Conservation (phyloP, 768 basidiomycete species). For the Lactifluus subvellereus region DNA sequence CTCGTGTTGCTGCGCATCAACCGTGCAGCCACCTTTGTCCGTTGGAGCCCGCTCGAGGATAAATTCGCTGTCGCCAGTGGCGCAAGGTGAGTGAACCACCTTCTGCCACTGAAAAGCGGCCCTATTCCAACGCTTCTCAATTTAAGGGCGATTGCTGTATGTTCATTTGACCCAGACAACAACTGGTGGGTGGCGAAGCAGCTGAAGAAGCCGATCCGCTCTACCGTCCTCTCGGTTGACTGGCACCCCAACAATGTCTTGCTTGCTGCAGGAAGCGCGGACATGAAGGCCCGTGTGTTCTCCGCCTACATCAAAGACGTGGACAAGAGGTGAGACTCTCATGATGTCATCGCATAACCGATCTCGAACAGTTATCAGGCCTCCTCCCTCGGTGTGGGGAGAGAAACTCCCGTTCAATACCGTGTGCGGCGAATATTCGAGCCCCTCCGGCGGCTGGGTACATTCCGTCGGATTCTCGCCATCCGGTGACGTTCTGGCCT, state of each 20-base stretch:
- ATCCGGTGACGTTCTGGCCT: constrained; percentile 89
- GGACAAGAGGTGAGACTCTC: constrained; percentile 66
- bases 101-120: not conserved
- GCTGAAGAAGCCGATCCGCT: constrained; percentile 95
- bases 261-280: constrained; percentile 93
- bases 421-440: constrained; percentile 88
- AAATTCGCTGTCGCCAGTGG: constrained; percentile 99
- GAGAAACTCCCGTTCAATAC: constrained; percentile 97
- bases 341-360: not conserved
- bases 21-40: constrained; percentile 88
- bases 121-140: constrained; percentile 1
- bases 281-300: constrained; percentile 96
- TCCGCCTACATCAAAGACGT: constrained; percentile 99
- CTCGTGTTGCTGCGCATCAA: constrained; percentile 94
- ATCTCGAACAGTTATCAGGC: constrained; percentile 43
- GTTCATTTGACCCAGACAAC: constrained; percentile 95
- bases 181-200: constrained; percentile 99
- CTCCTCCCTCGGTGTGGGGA: constrained; percentile 90
- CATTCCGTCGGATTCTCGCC: constrained; percentile 95
- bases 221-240: constrained; percentile 89
- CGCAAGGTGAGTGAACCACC: constrained; percentile 55
- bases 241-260: constrained; percentile 99
- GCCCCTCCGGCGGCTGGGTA: constrained; percentile 93
- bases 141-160: constrained; percentile 89
- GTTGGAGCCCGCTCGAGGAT: constrained; percentile 96